Base-by-base conservation (phyloP, 129 eudicot genomes). In the Flaveria brownii region DNA sequence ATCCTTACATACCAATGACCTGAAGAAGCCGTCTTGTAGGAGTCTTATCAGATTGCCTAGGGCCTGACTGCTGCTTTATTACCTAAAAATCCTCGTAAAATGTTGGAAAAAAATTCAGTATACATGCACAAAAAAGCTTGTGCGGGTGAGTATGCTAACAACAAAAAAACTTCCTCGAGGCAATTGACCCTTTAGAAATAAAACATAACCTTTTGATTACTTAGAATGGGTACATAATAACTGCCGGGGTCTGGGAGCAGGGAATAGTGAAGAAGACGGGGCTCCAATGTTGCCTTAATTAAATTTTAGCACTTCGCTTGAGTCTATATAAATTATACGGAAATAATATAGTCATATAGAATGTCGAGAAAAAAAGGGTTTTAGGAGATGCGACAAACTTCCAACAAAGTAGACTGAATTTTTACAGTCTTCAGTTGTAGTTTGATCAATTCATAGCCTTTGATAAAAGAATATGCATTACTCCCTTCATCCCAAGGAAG, bases 11-110 rank as follows among this genome's bases (percentile, higher is more conserved):
- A 95, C 99, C 99, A 66, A 76, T 72, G 79, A 95, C 88, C 86
- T 91, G 97, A 76, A 91, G 99, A 75, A 94, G 90, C 42, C 99
- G 84, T 74, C 90, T 84, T 12, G 99, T 57, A 22, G 88, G 89
- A 73, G 83, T 78, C 83, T 80, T 95, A 61, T 95, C 99, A 51
- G 84, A 65, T 71, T 89, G 96, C 67, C 90, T 86, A 59, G 94
- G 88, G 57, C 74, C 93, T 59, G 97, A 86, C 36, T 88, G 85
- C 76, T 74, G 92, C 85, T 85, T 95, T 69, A 60, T 64, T 62
- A 77, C 89, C 99, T 95, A 83, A 16, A 63, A 50, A 78, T 18
- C 61, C 49, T 63, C 75, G 49, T 17, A 71, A 57, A 12, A 83
- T 12, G 50, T 71, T 33, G 28, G 51, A 50, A 23, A 25, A 16